Base-by-base conservation (phyloP, 495 filamentous ascomycete genomes). In the Aspergillus funiculosus region DNA sequence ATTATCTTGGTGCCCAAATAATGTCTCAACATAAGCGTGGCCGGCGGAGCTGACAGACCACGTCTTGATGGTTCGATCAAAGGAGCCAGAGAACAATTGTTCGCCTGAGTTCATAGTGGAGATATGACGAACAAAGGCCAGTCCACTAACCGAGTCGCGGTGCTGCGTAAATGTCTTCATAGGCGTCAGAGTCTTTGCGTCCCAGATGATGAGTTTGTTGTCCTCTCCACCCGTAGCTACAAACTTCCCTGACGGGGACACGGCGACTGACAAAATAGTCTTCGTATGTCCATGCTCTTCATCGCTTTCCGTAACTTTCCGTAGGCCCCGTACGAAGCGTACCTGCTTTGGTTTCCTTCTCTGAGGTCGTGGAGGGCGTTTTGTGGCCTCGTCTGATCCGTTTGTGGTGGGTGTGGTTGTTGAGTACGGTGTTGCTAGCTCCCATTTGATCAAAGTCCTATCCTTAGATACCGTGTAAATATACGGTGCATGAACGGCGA, bases 1-100 rank as follows among this genome's bases (percentile, higher is more conserved):
- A 49, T 83, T 75, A 58, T 97, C 92, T 59, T 96, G 89, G 65
- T 98, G 92, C 7, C 92, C 92, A 64, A 95, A 95, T 1, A 98
- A 73, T 0, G 92, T 96, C 59, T 97, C 94, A 18, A 98, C 77
- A 57, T 96, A 98, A 19, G 89, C 87, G 43, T 72, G 71, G 10
- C 71, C 71, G 1, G 68, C 62, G 14, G 61, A 52, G 43, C 68
- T 71, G 17, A 95, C 73, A 43, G 83, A 91, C 84, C 86, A 94
- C 17, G 86, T 78, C 62, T 90, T 94, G 53, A 92, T 81, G 2
- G 89, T 95, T 13, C 92, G 81, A 64, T 98, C 92, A 54, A 82
- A 83, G 5, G 85, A 89, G 34, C 80, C 82, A 5, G 87, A 90
- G 67, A 88, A 98, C 13, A 98, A 69, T 59, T 96, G 90, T 56